Conservation (phyloP, 2,329 filamentous ascomycete species). For the Thelonectria olida region DNA sequence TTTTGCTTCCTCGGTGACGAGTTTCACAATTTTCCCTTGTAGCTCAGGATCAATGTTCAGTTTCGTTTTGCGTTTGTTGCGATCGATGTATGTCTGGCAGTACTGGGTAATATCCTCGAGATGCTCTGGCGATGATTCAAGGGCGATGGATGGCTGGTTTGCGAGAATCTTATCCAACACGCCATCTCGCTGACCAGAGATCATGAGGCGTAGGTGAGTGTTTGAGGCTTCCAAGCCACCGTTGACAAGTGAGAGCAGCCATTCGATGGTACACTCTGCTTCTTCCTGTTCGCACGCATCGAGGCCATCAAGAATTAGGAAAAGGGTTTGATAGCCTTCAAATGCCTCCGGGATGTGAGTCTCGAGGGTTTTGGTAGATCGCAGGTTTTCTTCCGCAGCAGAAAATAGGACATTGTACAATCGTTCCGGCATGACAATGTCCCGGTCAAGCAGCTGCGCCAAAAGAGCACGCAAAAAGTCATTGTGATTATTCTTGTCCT, state of each 20-base stretch:
- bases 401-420: not conserved
- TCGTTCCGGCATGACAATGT: not conserved
- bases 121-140: conserved; percentile 16
- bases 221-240: not conserved
- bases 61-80: not conserved
- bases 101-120: conserved; percentile 12
- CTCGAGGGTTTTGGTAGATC: conserved; percentile 8
- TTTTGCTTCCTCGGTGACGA: conserved; percentile 4
- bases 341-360: not conserved
- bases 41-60: not conserved
- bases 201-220: conserved; percentile 7
- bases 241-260: conserved; percentile 3
- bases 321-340: not conserved
- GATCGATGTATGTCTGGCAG: not conserved
- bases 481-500: conserved; percentile 4
- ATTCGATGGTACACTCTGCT: not conserved
- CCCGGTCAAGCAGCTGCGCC: not conserved
- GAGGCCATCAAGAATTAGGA: conserved; percentile 17
- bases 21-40: not conserved
- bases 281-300: conserved; percentile 16
- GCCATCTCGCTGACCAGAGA: conserved; percentile 21
- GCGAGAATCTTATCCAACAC: conserved; percentile 2
- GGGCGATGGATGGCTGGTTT: conserved; percentile 8
- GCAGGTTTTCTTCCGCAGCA: not conserved
- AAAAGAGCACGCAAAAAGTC: conserved; percentile 4